Evolutionary conservation across 2,329 filamentous ascomycete species (phyloP).

Genomic region (Anthostomella pinea): DNA sequence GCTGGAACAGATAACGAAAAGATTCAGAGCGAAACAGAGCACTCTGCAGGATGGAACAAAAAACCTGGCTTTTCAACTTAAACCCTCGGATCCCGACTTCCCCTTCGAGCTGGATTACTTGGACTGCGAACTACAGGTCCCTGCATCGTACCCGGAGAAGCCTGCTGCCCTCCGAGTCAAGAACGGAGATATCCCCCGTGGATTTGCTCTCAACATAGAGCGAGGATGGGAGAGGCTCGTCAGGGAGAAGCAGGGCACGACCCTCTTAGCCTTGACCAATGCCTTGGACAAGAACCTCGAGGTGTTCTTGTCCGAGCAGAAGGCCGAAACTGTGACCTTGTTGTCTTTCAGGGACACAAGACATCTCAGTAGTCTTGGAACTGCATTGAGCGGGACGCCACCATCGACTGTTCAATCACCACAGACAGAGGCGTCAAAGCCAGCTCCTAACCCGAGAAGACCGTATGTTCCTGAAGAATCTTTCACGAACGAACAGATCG

Average conservation of each 20-base stretch:
- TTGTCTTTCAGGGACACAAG: slow-evolving; percentile 58
- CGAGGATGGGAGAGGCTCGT: slow-evolving; percentile 67
- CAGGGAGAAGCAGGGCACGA: slow-evolving; percentile 50
- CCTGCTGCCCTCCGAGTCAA: slow-evolving; percentile 59
- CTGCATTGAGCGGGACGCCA: slow-evolving; percentile 14
- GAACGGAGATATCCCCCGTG: slow-evolving; percentile 68
- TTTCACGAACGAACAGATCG: slow-evolving; percentile 59
- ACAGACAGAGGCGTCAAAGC: slow-evolving; percentile 7
- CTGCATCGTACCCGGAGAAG: slow-evolving; percentile 57
- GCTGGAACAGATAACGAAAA: slow-evolving; percentile 66
- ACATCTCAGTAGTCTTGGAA: slow-evolving; percentile 34
- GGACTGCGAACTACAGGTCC: slow-evolving; percentile 66
- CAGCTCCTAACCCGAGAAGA: slow-evolving; percentile 14
- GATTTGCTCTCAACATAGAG: slow-evolving; percentile 75
- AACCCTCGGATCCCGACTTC: slow-evolving; percentile 79
- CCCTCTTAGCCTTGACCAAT: slow-evolving; percentile 65
- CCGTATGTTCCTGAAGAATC: slow-evolving; percentile 43
- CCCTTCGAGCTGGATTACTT: slow-evolving; percentile 71
- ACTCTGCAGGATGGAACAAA: slow-evolving; percentile 47
- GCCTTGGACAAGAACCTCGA: slow-evolving; percentile 72
- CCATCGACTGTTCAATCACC: slow-evolving; percentile 5
- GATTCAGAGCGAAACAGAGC: slow-evolving; percentile 54
- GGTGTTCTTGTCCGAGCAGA: slow-evolving; percentile 64
- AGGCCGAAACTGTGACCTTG: slow-evolving; percentile 70
- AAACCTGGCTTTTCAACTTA: slow-evolving; percentile 61